Conservation (phyloP, 1,284 basidiomycete genomes). For the Trichosporon faecale region DNA sequence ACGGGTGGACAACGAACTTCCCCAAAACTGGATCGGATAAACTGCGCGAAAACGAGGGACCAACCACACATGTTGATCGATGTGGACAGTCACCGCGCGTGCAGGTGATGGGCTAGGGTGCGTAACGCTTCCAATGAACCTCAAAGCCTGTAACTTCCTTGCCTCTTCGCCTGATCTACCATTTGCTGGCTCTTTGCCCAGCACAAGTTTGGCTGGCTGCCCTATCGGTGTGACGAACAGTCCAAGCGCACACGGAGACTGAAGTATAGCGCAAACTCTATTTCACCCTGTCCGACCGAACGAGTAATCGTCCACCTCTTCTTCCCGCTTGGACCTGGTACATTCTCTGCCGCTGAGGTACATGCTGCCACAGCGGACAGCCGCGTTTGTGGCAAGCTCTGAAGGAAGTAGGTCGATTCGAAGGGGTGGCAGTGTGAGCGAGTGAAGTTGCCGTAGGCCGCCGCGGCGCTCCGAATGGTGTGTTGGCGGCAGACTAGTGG, state of each 20-base stretch:
- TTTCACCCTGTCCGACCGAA: neutral
- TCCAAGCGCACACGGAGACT: neutral
- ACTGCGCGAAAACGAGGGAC: neutral
- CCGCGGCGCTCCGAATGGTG: neutral
- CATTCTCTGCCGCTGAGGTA: neutral
- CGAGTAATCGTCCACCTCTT: neutral
- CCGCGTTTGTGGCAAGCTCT: neutral
- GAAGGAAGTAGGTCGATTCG: neutral
- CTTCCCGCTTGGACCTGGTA: neutral
- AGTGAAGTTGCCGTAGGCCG: neutral
- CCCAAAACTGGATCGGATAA: constrained; percentile 5
- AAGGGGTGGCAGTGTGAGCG: neutral
- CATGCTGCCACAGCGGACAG: neutral
- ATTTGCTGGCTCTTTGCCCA: neutral
- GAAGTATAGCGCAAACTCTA: neutral
- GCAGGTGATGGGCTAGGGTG: neutral
- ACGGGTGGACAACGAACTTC: neutral
- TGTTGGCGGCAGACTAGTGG: neutral
- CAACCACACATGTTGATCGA: neutral
- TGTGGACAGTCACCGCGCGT: neutral
- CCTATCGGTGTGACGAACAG: neutral
- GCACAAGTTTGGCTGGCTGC: neutral
- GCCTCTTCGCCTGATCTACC: neutral
- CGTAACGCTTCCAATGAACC: neutral
- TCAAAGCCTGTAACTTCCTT: neutral